phyloP scores from a whole-genome alignment of 306 rosid species.

The Cercis canadensis region DNA sequence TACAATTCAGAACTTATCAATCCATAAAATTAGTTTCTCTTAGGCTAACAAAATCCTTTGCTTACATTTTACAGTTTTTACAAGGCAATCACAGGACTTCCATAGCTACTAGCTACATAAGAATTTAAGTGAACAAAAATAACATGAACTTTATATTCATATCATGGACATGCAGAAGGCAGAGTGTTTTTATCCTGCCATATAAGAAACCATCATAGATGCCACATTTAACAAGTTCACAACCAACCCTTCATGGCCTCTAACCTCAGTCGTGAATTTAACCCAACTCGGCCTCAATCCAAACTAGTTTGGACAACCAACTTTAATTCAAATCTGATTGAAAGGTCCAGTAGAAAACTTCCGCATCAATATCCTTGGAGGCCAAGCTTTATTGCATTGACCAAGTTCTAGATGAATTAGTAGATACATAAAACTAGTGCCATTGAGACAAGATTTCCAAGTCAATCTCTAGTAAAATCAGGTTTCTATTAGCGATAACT shows the following conservation, averaged over 20 bases:
- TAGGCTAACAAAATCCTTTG: too few relatives aligned
- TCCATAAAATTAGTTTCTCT: too few relatives aligned
- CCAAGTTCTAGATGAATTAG: conserved; percentile 9
- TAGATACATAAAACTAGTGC: not conserved
- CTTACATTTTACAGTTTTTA: too few relatives aligned
- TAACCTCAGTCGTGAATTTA: not conserved
- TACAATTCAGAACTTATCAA: too few relatives aligned
- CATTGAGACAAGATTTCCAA: conserved; percentile 23
- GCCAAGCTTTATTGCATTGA: not conserved
- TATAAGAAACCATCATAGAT: conserved; percentile 18
- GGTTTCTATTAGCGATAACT: not conserved
- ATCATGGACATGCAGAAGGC: too few relatives aligned
- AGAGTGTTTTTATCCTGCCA: not conserved
- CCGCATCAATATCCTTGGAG: not conserved
- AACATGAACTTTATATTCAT: too few relatives aligned
- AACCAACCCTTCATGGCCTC: not conserved
- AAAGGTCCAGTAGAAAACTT: not conserved
- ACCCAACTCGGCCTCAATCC: conserved; percentile 1
- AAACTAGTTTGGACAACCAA: conserved; percentile 4
- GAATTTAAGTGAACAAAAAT: too few relatives aligned
- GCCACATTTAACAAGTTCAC: conserved; percentile 19
- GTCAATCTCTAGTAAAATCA: not conserved
- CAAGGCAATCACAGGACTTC: too few relatives aligned
- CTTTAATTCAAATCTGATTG: conserved; percentile 14
- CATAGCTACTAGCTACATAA: too few relatives aligned